Conservation (phyloP, 805 yeast genomes). For the Blastobotrys mokoenaii region DNA sequence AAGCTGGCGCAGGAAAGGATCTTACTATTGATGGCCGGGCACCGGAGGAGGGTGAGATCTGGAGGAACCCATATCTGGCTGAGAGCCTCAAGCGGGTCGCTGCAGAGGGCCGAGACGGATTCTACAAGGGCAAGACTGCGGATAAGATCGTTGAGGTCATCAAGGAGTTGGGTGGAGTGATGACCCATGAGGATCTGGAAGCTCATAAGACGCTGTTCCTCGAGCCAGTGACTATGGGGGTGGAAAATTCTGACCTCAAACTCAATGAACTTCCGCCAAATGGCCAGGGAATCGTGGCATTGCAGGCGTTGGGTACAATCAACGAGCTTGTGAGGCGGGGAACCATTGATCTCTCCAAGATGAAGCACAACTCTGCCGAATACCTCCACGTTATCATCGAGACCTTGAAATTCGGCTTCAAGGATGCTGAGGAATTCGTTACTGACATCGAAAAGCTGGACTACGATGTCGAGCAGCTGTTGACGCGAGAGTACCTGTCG, state of each 20-base stretch:
- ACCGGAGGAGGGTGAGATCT: slow-evolving; percentile 53
- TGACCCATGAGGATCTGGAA: slow-evolving; percentile 47
- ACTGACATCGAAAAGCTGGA: slow-evolving; percentile 42
- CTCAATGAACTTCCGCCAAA: slow-evolving; percentile 83
- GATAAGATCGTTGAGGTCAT: slow-evolving; percentile 51
- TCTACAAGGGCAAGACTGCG: slow-evolving; percentile 65
- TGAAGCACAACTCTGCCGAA: slow-evolving; percentile 57
- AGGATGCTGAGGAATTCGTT: slow-evolving; percentile 67
- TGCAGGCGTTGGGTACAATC: slow-evolving; percentile 60
- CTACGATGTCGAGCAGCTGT: slow-evolving; percentile 34
- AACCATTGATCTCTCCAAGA: slow-evolving; percentile 31
- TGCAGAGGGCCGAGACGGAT: slow-evolving; percentile 51
- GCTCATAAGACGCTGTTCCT: slow-evolving; percentile 53
- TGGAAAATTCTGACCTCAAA: slow-evolving; percentile 35
- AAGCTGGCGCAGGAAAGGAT: slow-evolving; percentile 29
- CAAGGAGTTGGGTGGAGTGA: slow-evolving; percentile 44
- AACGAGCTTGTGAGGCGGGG: slow-evolving; percentile 42
- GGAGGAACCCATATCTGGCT: slow-evolving; percentile 46
- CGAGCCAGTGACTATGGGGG: slow-evolving; percentile 54
- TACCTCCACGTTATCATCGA: slow-evolving; percentile 66
- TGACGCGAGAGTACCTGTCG: slow-evolving; percentile 42
- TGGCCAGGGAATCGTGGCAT: slow-evolving; percentile 73
- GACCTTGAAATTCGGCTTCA: slow-evolving; percentile 60
- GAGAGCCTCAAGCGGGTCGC: slow-evolving; percentile 45
- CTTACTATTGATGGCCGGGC: slow-evolving; percentile 31